Evolutionary conservation across 2,329 filamentous ascomycete genomes (phyloP), one percentile per base, ranked within the genome.

Genomic region (Talaromyces sp.): DNA sequence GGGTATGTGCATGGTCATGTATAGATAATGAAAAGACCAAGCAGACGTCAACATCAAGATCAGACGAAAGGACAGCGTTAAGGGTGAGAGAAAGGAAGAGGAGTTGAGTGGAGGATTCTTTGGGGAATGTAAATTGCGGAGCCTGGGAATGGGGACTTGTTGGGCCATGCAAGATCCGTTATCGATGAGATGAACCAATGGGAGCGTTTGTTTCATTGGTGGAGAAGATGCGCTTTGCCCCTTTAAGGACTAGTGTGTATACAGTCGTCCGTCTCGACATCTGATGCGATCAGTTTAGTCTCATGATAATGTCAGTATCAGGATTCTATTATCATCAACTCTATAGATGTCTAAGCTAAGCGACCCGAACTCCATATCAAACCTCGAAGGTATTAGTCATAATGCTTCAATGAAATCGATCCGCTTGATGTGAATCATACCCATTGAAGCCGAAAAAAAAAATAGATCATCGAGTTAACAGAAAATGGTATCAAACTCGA

Each of bases 81-180:
- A 15, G 33, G 10, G n/a, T 22, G 33, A 56, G n/a, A 56, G 5
- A 54, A 35, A 31, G 17, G 10, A 7, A 3, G 25, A 33, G 15
- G 47, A 52, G 33, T 58, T 10, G 56, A 2, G 45, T 37, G 45
- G 33, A n/a, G 45, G 33, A 11, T 33, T 43, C 11, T 22, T 61
- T 61, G 45, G 45, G 60, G 60, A 62, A 54, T 62, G 60, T 37
- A 35, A 25, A 54, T 35, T 62, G 60, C 45, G 59, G 59, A 43
- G 45, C 45, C 59, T 49, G 15, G 43, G 22, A 35, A 37, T 61
- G 45, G 50, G 39, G 19, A n/a, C 52, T 9, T 56, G 33, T 37
- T 37, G 10, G 52, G n/a, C 19, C n/a, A 56, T 22, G 33, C 52
- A 56, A 56, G 52, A 56, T 56, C 52, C n/a, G 11, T 25, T 19